Evolutionary conservation across 352 stramenopile species (phyloP), one percentile per base, ranked within the genome.

Genomic region (Globisporangium ultimum): DNA sequence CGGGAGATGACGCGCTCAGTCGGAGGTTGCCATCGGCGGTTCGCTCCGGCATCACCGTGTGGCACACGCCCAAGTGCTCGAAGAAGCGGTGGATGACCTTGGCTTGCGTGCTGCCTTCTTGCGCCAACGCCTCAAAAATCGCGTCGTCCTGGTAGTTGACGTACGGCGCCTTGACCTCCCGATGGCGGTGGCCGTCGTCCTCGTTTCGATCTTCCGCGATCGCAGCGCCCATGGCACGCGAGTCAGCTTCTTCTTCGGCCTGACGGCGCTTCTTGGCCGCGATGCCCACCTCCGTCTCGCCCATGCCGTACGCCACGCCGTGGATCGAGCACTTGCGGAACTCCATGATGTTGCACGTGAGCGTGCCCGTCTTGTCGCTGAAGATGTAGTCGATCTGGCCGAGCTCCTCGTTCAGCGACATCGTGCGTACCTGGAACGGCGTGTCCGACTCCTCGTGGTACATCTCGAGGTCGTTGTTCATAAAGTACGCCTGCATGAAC

Each of bases 41-140:
- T 13, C 89, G 93, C 70, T 99, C 97, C 0, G 98, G 95, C 68
- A 99, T 98, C 34, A 99, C 97, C 6, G 97, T 99, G 74, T 99
- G 95, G 68, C 93, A 98, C 13, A 98, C 76, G 4, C 88, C 68
- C 28, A 98, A 63, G 66, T 95, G 83, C 48, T 96, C 87, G 38
- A 90, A 97, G 61, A 98, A 97, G 1, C 63, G 46, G 0, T 53
- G 48, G 46, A 97, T 91, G 34, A 56, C 57, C 15, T 74, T 66
- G 2, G 78, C 73, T n/a, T 90, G 78, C 1, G 18, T 15, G 32
- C 64, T 82, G 13, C 61, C 66, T 53, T 74, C 74, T 62, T 78
- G 58, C 10, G 66, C 17, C 20, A 84, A 18, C 3, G 71, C 70
- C 61, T 90, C 82, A 48, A 95, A 92, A 10, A 95, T 70, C 15